Evolutionary conservation across 2,329 filamentous ascomycete species (phyloP), one percentile per base, ranked within the genome.

Genomic region (Thelonectria discophora): DNA sequence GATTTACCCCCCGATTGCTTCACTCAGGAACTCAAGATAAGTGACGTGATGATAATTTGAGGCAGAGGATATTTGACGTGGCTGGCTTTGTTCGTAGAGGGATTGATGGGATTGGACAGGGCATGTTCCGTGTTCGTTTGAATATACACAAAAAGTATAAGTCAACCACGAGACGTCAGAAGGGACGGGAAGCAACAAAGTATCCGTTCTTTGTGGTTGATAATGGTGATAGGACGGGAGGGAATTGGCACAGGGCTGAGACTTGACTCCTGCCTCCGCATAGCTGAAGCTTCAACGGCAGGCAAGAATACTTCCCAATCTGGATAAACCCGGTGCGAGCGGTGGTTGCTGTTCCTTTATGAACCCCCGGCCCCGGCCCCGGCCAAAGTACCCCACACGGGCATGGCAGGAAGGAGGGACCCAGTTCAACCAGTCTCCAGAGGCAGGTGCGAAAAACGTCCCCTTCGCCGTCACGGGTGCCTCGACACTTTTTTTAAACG

Each of bases 321-420:
- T 24, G 24, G 24, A 7, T 24, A 24, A 24, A 27, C 39, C 39
- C 6, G 17, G 39, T 42, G 39, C 17, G 10, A 42, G 18, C 17
- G 15, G 15, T 18, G 15, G 9, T 5, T 3, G 39, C 18, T 8
- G 6, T 9, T 21, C n/a, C n/a, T 7, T 21, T 32, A 18, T n/a
- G 5, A 17, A 5, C 43, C 57, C 58, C 30, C 20, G 56, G 12
- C 30, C 21, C 51, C 46, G 30, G 21, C 39, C 40, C 42, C 24
- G 21, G 40, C 47, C 53, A n/a, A 30, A 47, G 20, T 47, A 18
- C 43, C 43, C 51, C 49, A 50, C 40, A 47, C 27, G 20, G 39
- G 58, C 58, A 56, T 47, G 47, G 51, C 32, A 55, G 55, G 58
- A 52, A 46, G 46, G 58, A 40, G 24, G 27, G 40, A 53, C 48